Percentiles rank a stretch among this genome's conserved stretches.
Conservation (phyloP, 2,329 filamentous ascomycete species). For the Pyrenophora tritici-repentis region DNA sequence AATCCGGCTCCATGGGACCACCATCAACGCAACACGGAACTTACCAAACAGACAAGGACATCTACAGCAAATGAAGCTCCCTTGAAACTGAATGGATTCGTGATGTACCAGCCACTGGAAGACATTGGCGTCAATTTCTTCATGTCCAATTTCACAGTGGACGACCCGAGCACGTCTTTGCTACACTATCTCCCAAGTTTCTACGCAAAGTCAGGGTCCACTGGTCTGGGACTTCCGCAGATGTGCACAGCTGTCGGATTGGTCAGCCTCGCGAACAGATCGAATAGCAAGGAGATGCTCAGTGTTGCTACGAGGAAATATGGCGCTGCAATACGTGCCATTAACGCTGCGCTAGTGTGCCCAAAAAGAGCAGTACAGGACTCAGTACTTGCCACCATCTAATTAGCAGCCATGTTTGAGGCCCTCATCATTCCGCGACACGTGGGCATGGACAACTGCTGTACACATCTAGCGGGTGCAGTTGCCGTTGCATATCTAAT, state of each 20-base stretch:
- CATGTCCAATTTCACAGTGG: conserved; percentile 35
- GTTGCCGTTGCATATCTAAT: conserved; percentile 29
- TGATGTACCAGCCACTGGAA: conserved; percentile 30
- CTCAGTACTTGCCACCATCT: conserved; percentile 30
- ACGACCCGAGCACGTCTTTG: conserved; percentile 26
- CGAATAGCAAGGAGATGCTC: conserved; percentile 20
- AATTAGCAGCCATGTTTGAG: conserved; percentile 37
- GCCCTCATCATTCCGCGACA: conserved; percentile 25
- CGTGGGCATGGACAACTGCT: conserved; percentile 26
- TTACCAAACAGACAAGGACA: not conserved
- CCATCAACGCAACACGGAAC: not conserved
- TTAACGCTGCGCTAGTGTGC: conserved; percentile 27
- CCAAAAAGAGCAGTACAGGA: conserved; percentile 19
- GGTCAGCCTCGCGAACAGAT: conserved; percentile 29
- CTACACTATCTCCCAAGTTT: conserved; percentile 32
- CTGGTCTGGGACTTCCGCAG: conserved; percentile 20
- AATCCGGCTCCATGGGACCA: not conserved
- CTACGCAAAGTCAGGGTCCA: conserved; percentile 22
- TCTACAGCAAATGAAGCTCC: conserved; percentile 1
- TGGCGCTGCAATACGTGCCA: conserved; percentile 25
- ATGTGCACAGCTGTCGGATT: conserved; percentile 33
- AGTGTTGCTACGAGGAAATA: conserved; percentile 27
- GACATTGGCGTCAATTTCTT: conserved; percentile 37
- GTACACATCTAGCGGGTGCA: conserved; percentile 37
- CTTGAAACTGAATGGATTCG: conserved; percentile 23